These are phyloP conservation scores for Friedmanniomyces endolithicus DNA, from an alignment of 495 filamentous ascomycete genomes.

Conservation along the genomic window DNA sequence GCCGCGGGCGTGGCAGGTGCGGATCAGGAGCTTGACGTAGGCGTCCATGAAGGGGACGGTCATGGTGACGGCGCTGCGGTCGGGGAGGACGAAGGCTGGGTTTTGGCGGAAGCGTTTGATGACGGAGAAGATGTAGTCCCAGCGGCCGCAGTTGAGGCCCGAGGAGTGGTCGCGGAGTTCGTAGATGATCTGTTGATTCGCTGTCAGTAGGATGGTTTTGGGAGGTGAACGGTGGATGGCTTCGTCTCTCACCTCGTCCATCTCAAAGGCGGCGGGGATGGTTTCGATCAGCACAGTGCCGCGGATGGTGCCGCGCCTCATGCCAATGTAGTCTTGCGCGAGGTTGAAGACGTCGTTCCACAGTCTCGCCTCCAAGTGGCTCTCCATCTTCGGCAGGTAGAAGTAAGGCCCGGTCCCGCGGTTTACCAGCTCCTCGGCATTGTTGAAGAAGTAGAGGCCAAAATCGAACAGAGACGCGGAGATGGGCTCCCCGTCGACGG, in stretches of 20 bases:
- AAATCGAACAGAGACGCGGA: constrained; percentile 93
- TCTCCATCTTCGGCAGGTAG: constrained; percentile 99
- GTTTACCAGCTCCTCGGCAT: constrained; percentile 76
- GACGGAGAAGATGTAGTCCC: constrained; percentile 99
- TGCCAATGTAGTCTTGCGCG: constrained; percentile 78
- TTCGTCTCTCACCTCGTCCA: constrained; percentile 67
- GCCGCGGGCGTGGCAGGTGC: constrained; percentile 89
- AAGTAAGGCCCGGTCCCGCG: constrained; percentile 88
- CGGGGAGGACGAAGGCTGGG: constrained; percentile 75
- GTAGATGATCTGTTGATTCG: constrained; percentile 66
- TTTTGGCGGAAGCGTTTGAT: constrained; percentile 99
- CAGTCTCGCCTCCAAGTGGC: constrained; percentile 87
- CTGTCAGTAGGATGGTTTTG: neutral
- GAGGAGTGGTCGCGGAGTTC: constrained; percentile 94
- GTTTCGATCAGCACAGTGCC: constrained; percentile 97
- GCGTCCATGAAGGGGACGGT: constrained; percentile 98
- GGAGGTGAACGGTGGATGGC: neutral
- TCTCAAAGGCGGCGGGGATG: constrained; percentile 97
- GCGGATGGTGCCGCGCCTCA: constrained; percentile 84
- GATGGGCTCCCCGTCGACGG: constrained; percentile 88
- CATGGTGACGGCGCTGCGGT: constrained; percentile 88
- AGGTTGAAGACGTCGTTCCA: constrained; percentile 99
- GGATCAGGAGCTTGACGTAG: constrained; percentile 90
- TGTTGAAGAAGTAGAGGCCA: constrained; percentile 99
- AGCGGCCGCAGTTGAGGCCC: constrained; percentile 94